Evolutionary conservation across 1,284 basidiomycete species (phyloP), one percentile per base, ranked within the genome.

Genomic region (Sanghuangporus sanghuang): DNA sequence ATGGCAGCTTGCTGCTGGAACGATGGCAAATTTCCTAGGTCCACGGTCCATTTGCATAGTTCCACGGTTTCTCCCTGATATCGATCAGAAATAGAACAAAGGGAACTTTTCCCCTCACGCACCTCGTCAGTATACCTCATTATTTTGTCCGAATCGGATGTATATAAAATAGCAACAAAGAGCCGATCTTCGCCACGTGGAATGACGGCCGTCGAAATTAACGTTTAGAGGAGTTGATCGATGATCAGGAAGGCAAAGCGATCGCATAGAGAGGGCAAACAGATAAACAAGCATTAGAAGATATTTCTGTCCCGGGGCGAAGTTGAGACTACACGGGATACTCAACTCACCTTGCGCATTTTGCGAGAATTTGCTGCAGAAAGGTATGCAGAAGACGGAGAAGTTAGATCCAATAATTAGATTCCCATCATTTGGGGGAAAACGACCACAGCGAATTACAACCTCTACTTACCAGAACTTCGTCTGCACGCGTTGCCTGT

Each of bases 31-130:
- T 86, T 82, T 52, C 84, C 83, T 58, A 93, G 78, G 73, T 93
- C 88, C 50, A 93, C 90, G 6, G 87, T 90, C 92, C 92, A 93
- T 75, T 90, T 87, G 77, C 92, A 93, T 60, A 93, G 76, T 71
- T 92, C 90, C 57, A 72, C 77, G 12, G 84, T 86, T 70, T 88
- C 88, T 14, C 87, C 88, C 77, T 81, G 68, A 67, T 35, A 52
- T 67, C 46, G 61, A 60, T 64, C 44, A 46, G 55, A 53, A 62
- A 39, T 49, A 23, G 36, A 35, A 42, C 16, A 18, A 16, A 55
- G 62, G 54, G 53, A 66, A 46, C 54, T 63, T 18, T 32, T 39
- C 21, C 23, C 50, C 38, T 49, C 65, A 46, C 77, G 68, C 69
- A 78, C 82, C 77, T 93, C 90, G 71, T 93, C 91, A 5, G 87